Evolutionary conservation across 805 yeast species (phyloP), one percentile per base, ranked within the genome.

Genomic region (Saccharomycopsis sp.): DNA sequence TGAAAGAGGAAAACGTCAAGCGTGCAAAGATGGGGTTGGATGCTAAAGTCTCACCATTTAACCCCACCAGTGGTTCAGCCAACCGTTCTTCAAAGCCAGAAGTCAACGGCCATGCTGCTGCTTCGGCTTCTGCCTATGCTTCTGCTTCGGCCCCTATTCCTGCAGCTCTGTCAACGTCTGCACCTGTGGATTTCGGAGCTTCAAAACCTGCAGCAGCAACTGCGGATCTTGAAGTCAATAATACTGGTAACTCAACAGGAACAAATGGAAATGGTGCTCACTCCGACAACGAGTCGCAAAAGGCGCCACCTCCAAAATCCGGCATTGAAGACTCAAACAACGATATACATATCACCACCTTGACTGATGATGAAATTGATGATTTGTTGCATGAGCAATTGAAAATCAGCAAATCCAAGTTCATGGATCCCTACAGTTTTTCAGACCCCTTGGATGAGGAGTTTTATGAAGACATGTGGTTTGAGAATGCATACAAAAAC

Each of bases 401-500:
- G 23, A 42, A 44, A 18, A 36, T 44, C 17, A 25, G 22, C 9
- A 40, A 41, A 62, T 60, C 43, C 56, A 57, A 66, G 47, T 79
- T 77, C 43, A 69, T 92, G 46, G 96, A 87, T 57, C 98, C 98
- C 1, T 88, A 84, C 59, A 65, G 75, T 2, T 87, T 92, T 57
- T 79, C 73, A 43, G 99, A 92, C 60, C 99, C 98, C 0, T 57
- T 92, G 36, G 75, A 71, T 45, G 80, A 73, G n/a, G 73, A 73
- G 2, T 92, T 92, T 56, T 85, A 76, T 53, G 88, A 83, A 51
- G 96, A 86, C 51, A 57, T 79, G 5, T 89, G 96, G 96, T 73
- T 69, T 56, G 79, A 79, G 4, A 75, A 74, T 52, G 96, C 98
- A 0, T 64, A 80, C 39, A 69, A 88, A 52, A 92, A 92, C 54